Evolutionary conservation across 345 rosid species (phyloP).

Genomic region (Populus euphratica): DNA sequence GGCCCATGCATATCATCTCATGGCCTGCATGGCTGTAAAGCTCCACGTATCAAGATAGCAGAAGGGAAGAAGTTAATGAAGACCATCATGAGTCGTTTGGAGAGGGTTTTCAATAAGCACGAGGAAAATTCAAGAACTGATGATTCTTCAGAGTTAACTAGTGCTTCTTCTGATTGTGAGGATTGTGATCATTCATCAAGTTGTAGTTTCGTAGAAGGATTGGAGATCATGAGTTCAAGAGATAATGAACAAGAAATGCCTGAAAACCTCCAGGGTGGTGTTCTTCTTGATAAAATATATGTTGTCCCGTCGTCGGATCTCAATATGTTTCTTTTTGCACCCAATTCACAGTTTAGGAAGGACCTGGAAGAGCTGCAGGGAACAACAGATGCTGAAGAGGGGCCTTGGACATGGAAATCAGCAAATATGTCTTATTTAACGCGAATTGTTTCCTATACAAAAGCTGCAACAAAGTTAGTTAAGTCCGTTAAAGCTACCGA

Average conservation of each 20-base stretch:
- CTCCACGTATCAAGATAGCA: constrained; percentile 36
- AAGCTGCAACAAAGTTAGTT: constrained; percentile 67
- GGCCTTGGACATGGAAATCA: constrained; percentile 60
- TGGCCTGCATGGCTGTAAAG: constrained; percentile 34
- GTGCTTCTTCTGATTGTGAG: constrained; percentile 53
- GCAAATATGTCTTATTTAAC: constrained; percentile 41
- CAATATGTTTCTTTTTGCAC: constrained; percentile 64
- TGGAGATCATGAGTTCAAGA: constrained; percentile 46
- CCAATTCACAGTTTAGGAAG: constrained; percentile 61
- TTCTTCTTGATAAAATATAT: constrained; percentile 63
- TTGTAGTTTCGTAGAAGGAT: constrained; percentile 65
- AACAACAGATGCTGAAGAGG: constrained; percentile 59
- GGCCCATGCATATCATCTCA: constrained; percentile 22
- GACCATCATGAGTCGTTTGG: constrained; percentile 43
- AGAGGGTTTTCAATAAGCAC: constrained; percentile 57
- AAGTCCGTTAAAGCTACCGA: constrained; percentile 79
- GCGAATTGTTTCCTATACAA: constrained; percentile 53
- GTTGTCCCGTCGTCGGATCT: constrained; percentile 40
- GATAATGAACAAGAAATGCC: constrained; percentile 52
- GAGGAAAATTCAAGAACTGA: constrained; percentile 42
- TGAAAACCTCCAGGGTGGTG: constrained; percentile 65
- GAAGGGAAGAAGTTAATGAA: constrained; percentile 66
- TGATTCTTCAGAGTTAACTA: constrained; percentile 40
- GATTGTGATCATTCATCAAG: constrained; percentile 41
- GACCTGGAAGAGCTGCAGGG: constrained; percentile 68